Percentiles rank a stretch among this genome's conserved stretches.
These are phyloP conservation scores for Mycena galericulata DNA, from an alignment of 768 basidiomycete species.

Conservation along the genomic window DNA sequence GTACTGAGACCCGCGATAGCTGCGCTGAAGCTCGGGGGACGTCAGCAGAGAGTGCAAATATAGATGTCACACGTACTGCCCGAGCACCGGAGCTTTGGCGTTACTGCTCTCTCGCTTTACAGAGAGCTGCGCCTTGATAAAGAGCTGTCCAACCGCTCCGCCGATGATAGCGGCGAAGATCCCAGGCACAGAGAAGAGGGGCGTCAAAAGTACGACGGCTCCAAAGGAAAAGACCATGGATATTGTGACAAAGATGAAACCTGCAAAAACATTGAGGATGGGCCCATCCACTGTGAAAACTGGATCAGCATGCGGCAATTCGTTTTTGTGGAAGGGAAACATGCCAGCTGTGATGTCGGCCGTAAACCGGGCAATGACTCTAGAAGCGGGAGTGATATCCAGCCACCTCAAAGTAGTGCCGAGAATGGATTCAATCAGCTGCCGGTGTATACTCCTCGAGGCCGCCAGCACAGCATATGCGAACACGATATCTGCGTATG, in stretches of 20 bases:
- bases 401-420: slow-evolving; percentile 59
- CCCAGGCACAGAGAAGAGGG: slow-evolving; percentile 47
- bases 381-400: slow-evolving; percentile 35
- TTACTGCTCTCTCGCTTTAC: slow-evolving; percentile 43
- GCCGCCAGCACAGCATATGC: slow-evolving; percentile 35
- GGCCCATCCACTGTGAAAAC: slow-evolving; percentile 25
- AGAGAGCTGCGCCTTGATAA: slow-evolving; percentile 43
- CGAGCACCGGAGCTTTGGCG: slow-evolving; percentile 41
- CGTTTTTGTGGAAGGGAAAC: neutral
- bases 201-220: slow-evolving; percentile 45
- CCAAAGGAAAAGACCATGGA: slow-evolving; percentile 43
- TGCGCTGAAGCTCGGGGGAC: slow-evolving; percentile 50
- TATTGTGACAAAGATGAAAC: slow-evolving; percentile 22
- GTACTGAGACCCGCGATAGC: slow-evolving; percentile 57
- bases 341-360: slow-evolving; percentile 54
- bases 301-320: neutral
- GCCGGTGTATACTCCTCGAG: slow-evolving; percentile 25
- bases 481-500: slow-evolving; percentile 26
- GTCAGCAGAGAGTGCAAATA: slow-evolving; percentile 41
- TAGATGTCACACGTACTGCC: slow-evolving; percentile 46
- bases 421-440: slow-evolving; percentile 41
- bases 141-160: slow-evolving; percentile 43
- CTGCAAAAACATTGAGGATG: slow-evolving; percentile 32
- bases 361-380: slow-evolving; percentile 62
- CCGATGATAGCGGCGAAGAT: slow-evolving; percentile 46